Evolutionary conservation across 108 stramenopile species (phyloP).

Genomic region (Skeletonema menzelii): DNA sequence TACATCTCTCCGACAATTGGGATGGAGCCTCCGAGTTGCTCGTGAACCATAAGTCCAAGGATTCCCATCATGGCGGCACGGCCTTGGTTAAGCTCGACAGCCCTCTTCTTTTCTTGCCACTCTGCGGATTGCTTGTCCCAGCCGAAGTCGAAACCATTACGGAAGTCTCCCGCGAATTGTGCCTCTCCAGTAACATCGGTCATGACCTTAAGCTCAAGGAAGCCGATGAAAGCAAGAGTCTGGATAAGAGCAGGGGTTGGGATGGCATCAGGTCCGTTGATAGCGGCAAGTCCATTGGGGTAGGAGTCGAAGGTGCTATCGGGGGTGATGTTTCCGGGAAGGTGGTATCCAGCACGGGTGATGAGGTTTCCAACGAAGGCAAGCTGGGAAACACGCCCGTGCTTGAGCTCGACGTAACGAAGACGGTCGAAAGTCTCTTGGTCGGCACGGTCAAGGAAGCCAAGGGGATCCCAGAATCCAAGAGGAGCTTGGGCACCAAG

Average conservation of each 20-base stretch:
- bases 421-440: constrained; percentile 65
- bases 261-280: constrained; percentile 40
- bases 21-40: constrained; percentile 58
- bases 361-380: constrained; percentile 87
- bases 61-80: constrained; percentile 92
- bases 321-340: constrained; percentile 60
- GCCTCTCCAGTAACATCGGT: constrained; percentile 27
- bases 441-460: constrained; percentile 56
- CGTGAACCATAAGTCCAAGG: constrained; percentile 88
- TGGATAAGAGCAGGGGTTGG: constrained; percentile 26
- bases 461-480: constrained; percentile 74
- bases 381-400: constrained; percentile 91
- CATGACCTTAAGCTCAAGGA: constrained; percentile 45
- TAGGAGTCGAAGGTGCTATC: constrained; percentile 64
- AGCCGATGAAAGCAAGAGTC: constrained; percentile 31
- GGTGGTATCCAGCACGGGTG: constrained; percentile 51
- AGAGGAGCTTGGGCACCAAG: constrained; percentile 64
- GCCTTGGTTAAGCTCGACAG: constrained; percentile 92
- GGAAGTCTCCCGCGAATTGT: constrained; percentile 41
- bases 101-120: constrained; percentile 68
- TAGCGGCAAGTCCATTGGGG: constrained; percentile 62
- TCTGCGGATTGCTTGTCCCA: constrained; percentile 66
- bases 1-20: constrained; percentile 42
- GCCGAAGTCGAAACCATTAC: constrained; percentile 54
- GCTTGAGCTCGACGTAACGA: constrained; percentile 90